Base-by-base conservation (phyloP, 768 basidiomycete species). In the Mycena haematopus region DNA sequence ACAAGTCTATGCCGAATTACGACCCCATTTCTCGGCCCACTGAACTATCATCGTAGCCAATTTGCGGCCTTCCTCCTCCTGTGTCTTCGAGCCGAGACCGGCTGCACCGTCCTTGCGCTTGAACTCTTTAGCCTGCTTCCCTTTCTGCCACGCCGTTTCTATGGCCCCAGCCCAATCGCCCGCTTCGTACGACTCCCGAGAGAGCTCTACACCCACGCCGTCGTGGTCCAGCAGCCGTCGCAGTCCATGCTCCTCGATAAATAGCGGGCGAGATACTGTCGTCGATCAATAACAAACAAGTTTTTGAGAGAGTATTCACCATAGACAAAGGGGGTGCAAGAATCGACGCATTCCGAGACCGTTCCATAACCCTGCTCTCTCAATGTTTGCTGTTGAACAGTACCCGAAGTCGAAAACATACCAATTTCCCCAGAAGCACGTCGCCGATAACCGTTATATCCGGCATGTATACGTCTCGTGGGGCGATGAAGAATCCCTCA, bases 181-280 rank as follows among this genome's bases (percentile, higher is more conserved):
- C n/a, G 75, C 78, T 71, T 92, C 91, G 67, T 91, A 92, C 11
- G 80, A 77, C 27, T 81, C 76, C 21, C 90, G 83, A 17, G 83
- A 77, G 36, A 93, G 80, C 72, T 91, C 89, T 31, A 91, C 78
- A 10, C 90, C 89, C 17, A 87, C 84, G 15, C 91, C 91, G 47
- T 88, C 84, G 24, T 75, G 76, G 40, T 84, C 78, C 40, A 93
- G 84, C 33, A 90, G 77, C 15, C 87, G 77, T 6, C 86, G 84
- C 33, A 93, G 77, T 3, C 92, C 92, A 67, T 90, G 86, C 71
- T 93, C 92, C 69, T 93, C 91, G 44, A 92, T 85, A 67, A 93
- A 93, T 38, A 92, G 77, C 0, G 92, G 92, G 2, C 91, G 81
- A 1, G 91, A 87, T 14, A 93, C 90, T 90, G 17, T 21, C n/a